Evolutionary conservation across 768 basidiomycete genomes (phyloP).

Genomic region (Phylloporus scabripes): DNA sequence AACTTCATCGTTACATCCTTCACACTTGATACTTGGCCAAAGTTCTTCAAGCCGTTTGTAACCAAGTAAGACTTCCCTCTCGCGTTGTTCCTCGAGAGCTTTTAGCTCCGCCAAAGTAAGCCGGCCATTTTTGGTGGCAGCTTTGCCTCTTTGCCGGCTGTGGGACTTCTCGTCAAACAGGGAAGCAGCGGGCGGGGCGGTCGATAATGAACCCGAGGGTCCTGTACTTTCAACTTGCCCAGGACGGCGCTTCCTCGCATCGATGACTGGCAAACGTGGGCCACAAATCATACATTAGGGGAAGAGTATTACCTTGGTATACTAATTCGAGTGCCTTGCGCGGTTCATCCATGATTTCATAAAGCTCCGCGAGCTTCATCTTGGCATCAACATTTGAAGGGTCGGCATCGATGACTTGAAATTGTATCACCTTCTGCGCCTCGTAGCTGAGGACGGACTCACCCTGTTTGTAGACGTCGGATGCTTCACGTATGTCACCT

Average conservation of each 20-base stretch:
- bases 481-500: conserved; percentile 70
- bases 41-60: conserved; percentile 58
- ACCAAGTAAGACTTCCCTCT: conserved; percentile 55
- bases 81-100: conserved; percentile 60
- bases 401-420: conserved; percentile 65
- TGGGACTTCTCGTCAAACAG: conserved; percentile 57
- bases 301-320: conserved; percentile 57
- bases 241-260: conserved; percentile 48
- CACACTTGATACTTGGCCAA: conserved; percentile 49
- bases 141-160: conserved; percentile 33
- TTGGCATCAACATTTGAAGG: conserved; percentile 77
- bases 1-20: conserved; percentile 42
- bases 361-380: conserved; percentile 87
- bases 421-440: not conserved
- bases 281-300: conserved; percentile 41
- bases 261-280: conserved; percentile 45
- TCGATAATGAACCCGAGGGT: conserved; percentile 12
- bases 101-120: conserved; percentile 55
- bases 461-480: conserved; percentile 83
- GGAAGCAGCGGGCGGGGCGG: conserved; percentile 37
- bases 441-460: conserved; percentile 8
- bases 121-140: conserved; percentile 31
- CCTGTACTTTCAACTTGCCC: conserved; percentile 25
- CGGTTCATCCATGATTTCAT: conserved; percentile 83
- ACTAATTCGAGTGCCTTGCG: conserved; percentile 71